Evolutionary conservation across 768 basidiomycete species (phyloP).

Genomic region (Suillus subalutaceus): DNA sequence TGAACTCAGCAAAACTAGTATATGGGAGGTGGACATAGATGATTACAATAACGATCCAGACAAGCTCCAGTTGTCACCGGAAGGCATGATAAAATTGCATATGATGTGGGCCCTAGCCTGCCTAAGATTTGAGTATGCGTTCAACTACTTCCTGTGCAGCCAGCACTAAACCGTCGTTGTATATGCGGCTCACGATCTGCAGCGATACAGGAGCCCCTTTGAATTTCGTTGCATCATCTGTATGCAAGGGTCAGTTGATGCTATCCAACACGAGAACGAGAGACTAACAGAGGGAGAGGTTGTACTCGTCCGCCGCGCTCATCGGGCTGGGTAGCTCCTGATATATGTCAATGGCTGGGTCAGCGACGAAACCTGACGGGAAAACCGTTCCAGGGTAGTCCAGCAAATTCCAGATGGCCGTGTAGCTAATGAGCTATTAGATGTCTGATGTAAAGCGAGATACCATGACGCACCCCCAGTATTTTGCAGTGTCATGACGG

Average conservation of each 20-base stretch:
- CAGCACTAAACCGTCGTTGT: conserved; percentile 30
- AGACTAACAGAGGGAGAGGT: conserved; percentile 22
- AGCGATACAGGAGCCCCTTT: conserved; percentile 23
- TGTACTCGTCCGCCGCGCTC: conserved; percentile 26
- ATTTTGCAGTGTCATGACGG: conserved; percentile 36
- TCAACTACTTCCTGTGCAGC: conserved; percentile 29
- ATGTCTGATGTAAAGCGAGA: conserved; percentile 11
- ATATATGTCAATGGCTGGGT: conserved; percentile 21
- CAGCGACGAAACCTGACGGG: conserved; percentile 33
- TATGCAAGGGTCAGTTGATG: conserved; percentile 8
- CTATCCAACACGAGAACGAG: background rate
- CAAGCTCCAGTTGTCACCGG: background rate
- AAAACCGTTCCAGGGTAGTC: conserved; percentile 44
- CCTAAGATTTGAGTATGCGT: conserved; percentile 25
- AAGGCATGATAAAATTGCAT: background rate
- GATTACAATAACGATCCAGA: background rate
- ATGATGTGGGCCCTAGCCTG: background rate
- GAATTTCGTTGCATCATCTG: conserved; percentile 26
- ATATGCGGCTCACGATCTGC: conserved; percentile 28
- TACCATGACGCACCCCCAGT: conserved; percentile 36
- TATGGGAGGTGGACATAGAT: background rate
- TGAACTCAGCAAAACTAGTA: background rate
- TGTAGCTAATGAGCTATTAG: conserved; percentile 34
- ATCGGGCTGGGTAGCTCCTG: conserved; percentile 14
- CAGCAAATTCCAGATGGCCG: conserved; percentile 45